Evolutionary conservation across 352 stramenopile species (phyloP).

Genomic region (Labyrinthula sp.): DNA sequence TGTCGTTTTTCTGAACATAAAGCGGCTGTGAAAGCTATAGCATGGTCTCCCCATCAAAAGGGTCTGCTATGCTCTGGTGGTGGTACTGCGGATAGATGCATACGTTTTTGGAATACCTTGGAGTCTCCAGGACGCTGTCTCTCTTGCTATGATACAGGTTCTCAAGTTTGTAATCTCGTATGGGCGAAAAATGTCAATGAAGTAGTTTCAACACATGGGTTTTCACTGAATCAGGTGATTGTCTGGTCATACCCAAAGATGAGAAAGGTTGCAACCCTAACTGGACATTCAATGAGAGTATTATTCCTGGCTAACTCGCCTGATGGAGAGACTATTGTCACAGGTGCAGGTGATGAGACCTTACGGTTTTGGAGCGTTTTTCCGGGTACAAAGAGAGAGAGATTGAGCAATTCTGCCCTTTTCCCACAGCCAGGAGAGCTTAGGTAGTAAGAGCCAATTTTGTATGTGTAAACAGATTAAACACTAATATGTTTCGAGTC

Average conservation of each 20-base stretch:
- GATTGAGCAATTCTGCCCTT: no score
- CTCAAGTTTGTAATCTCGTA: conserved; percentile 82
- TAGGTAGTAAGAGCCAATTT: no score
- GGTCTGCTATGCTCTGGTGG: conserved; percentile 84
- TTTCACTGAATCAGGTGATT: conserved; percentile 85
- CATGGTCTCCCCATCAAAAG: conserved; percentile 90
- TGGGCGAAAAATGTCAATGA: conserved; percentile 49
- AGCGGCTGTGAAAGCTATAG: conserved; percentile 83
- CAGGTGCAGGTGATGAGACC: conserved; percentile 87
- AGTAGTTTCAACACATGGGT: conserved; percentile 90
- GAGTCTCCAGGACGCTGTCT: conserved; percentile 57
- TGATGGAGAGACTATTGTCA: conserved; percentile 88
- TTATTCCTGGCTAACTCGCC: conserved; percentile 80
- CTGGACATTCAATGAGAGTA: conserved; percentile 49
- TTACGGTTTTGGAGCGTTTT: conserved; percentile 98
- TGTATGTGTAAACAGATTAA: no score
- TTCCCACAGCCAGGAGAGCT: no score
- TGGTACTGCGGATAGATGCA: conserved; percentile 85
- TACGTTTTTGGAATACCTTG: conserved; percentile 95
- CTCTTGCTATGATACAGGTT: conserved; percentile 87
- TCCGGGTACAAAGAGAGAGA: conserved; percentile 36
- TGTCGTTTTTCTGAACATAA: conserved; percentile 69
- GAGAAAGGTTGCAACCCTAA: conserved; percentile 40
- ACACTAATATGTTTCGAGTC: no score
- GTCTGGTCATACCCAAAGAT: conserved; percentile 97